phyloP scores from a whole-genome alignment of 1,139 yeast genomes.

The Magnusiomyces ingens region DNA sequence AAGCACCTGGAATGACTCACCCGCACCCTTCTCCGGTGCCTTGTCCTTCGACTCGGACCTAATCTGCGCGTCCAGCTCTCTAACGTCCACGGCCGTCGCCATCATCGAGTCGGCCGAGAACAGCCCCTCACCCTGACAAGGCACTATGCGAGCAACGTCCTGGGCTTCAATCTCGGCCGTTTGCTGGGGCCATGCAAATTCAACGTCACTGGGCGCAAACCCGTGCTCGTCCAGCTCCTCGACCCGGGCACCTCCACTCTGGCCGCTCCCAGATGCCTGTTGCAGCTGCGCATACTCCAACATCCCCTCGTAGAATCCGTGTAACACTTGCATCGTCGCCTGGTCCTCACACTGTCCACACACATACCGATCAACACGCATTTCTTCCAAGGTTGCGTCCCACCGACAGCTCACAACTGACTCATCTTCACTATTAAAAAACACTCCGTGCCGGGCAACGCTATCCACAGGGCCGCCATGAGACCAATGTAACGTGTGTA shows the following conservation, averaged over 20 bases:
- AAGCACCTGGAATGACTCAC: not conserved
- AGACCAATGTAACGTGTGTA: constrained; percentile 4
- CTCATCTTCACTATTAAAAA: not conserved
- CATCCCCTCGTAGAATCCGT: not conserved
- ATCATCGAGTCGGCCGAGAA: constrained; percentile 2
- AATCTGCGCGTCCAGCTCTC: not conserved
- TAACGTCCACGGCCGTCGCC: not conserved
- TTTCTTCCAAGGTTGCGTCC: not conserved
- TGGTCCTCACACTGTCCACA: not conserved
- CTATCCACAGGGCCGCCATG: not conserved
- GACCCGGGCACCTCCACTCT: not conserved
- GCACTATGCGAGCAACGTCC: not conserved
- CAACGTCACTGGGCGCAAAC: too few relatives aligned
- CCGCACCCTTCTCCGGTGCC: too few relatives aligned
- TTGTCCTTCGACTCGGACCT: not conserved
- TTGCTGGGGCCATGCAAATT: not conserved
- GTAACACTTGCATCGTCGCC: not conserved
- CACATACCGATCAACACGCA: not conserved
- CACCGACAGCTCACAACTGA: not conserved
- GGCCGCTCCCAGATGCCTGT: not conserved
- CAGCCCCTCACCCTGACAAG: not conserved
- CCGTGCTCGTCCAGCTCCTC: not conserved
- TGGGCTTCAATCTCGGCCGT: not conserved
- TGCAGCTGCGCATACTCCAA: not conserved
- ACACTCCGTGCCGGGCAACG: not conserved